A percentile compares a stretch with the other conserved stretches of the same genome.
These are phyloP conservation scores for Volvox africanus DNA, from an alignment of 139 green algal species.

Conservation along the genomic window DNA sequence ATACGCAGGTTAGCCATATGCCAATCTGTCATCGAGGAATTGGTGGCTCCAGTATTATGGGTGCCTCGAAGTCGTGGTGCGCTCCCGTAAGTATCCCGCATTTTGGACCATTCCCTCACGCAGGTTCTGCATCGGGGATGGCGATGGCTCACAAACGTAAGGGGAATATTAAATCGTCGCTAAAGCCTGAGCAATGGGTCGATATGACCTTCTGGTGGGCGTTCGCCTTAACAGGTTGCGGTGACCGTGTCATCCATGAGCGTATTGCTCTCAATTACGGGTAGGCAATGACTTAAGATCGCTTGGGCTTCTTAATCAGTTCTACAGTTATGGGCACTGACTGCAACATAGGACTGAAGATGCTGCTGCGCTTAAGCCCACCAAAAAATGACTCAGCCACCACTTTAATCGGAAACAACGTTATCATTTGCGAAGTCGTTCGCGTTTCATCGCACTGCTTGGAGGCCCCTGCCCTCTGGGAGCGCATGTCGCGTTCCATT, in stretches of 20 bases:
- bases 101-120: not conserved
- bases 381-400: too few species aligned
- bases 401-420: too few species aligned
- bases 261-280: constrained; percentile 18
- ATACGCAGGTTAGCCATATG: not conserved
- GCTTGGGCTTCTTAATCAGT: too few species aligned
- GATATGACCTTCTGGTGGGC: not conserved
- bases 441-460: too few species aligned
- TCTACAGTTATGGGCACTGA: too few species aligned
- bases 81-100: not conserved
- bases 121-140: constrained; percentile 38
- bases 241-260: constrained; percentile 24
- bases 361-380: too few species aligned
- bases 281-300: not conserved
- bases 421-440: too few species aligned
- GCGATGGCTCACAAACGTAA: constrained; percentile 25
- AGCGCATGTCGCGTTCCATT: too few species aligned
- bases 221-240: not conserved
- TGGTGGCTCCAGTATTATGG: too few species aligned
- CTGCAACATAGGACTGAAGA: too few species aligned
- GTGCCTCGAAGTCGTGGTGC: not conserved
- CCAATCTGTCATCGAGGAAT: not conserved
- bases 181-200: not conserved
- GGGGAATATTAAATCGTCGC: not conserved
- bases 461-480: too few species aligned